Base-by-base conservation (phyloP, 2,329 filamentous ascomycete species). In the Sporothrix mexicana region DNA sequence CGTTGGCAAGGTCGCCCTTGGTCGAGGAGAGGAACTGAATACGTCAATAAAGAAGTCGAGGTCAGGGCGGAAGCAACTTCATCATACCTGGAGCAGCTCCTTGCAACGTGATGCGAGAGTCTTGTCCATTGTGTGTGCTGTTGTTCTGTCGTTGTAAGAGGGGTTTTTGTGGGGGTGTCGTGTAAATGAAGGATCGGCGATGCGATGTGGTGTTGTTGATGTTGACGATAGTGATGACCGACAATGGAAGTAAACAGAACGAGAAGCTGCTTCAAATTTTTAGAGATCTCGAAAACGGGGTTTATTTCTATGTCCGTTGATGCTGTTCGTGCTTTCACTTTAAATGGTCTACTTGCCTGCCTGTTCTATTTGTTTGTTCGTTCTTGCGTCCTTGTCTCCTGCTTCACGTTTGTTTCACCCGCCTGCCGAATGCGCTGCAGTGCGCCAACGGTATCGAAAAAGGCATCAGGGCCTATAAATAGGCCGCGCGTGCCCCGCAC, bases 1-100 rank as follows among this genome's bases (percentile, higher is more conserved):
- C 81, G 72, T 86, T 87, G 73, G 85, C 83, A 20, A 87, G 82
- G 70, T 87, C 85, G 72, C 85, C 85, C 74, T 85, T 84, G 62
- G 86, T 78, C 17, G 80, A 78, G 36, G 77, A 74, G 17, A 81
- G 77, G 74, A 81, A 81, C 79, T 81, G 71, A 10, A 23, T 10
- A 17, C n/a, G 59, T 20, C 2, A 55, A 5, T 8, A 47, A 2
- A 49, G 13, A 36, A 20, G 8, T 0, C 1, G 2, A 17, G 3
- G 43, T 23, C 15, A 45, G 49, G 30, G 30, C 3, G 8, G 23
- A 9, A 25, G 57, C 2, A 10, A 47, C 3, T 4, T 13, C 17
- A 13, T 20, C 78, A 66, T 57, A 79, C 80, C 75, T 79, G 78
- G 36, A 79, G 74, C 1, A 81, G 78, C 49, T 82, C 80, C 25